A percentile compares a stretch with the other conserved stretches of the same genome.
phyloP scores from a whole-genome alignment of 345 rosid genomes.

The Salix brachista region DNA sequence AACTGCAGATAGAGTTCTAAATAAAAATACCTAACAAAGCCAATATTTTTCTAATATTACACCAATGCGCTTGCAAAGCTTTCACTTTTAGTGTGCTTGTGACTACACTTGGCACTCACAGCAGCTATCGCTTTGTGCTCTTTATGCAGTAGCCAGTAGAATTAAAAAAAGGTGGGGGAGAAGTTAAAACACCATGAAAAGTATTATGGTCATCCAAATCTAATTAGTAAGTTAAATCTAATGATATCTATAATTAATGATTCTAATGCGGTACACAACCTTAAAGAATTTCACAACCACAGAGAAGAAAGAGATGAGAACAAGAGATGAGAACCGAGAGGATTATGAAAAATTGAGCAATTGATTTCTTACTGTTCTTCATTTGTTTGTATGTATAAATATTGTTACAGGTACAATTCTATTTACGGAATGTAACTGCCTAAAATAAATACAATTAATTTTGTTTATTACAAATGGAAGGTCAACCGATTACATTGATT shows the following conservation, averaged over 20 bases:
- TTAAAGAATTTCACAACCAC: too few species aligned
- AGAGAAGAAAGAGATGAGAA: too few species aligned
- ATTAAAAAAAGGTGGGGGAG: background rate
- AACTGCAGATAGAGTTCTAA: background rate
- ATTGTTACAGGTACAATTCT: too few species aligned
- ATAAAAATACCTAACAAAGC: background rate
- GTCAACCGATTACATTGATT: too few species aligned
- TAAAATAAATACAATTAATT: too few species aligned
- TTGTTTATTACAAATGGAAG: too few species aligned
- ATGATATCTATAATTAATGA: background rate
- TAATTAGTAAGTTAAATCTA: conserved; percentile 7
- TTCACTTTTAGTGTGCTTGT: conserved; percentile 7
- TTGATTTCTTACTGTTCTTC: too few species aligned
- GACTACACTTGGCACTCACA: conserved; percentile 32
- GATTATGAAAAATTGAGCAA: too few species aligned
- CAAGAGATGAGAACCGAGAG: too few species aligned
- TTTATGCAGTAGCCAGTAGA: conserved; percentile 1
- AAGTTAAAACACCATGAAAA: background rate
- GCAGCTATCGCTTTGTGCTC: conserved; percentile 16
- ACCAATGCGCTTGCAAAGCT: conserved; percentile 25
- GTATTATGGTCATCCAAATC: background rate
- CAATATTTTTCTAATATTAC: conserved; percentile 14
- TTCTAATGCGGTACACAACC: conserved; percentile 16
- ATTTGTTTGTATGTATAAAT: too few species aligned
- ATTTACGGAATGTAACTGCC: too few species aligned